Percentiles rank a stretch among this genome's conserved stretches.
phyloP scores from a whole-genome alignment of 179 eudicot species.

The Camellia oleifera region DNA sequence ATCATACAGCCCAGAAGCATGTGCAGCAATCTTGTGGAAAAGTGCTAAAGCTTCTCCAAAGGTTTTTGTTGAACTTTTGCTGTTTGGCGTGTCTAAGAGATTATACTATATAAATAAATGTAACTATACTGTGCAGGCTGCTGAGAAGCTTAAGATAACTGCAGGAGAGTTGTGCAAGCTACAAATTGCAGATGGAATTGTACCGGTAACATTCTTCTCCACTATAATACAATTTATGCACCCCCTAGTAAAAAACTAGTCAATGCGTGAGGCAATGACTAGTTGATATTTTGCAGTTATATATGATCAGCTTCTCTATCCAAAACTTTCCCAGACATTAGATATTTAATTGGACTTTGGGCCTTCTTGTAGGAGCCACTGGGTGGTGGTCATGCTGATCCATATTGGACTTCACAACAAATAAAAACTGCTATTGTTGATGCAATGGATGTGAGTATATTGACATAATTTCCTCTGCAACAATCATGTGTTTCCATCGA shows the following conservation, averaged over 20 bases:
- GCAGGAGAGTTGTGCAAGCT: constrained; percentile 67
- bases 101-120: not conserved
- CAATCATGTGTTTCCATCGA: constrained; percentile 3
- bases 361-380: constrained; percentile 76
- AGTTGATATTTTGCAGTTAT: not conserved
- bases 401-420: constrained; percentile 94
- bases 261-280: not conserved
- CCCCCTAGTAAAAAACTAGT: not conserved
- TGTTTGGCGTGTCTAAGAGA: not conserved
- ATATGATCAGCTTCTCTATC: not conserved
- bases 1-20: constrained; percentile 89
- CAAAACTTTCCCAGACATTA: not conserved
- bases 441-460: constrained; percentile 78
- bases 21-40: constrained; percentile 97
- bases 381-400: constrained; percentile 95
- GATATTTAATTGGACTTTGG: not conserved
- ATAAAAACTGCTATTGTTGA: constrained; percentile 68
- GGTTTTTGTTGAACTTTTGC: constrained; percentile 42
- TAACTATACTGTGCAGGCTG: constrained; percentile 58
- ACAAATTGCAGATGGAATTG: constrained; percentile 72
- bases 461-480: not conserved
- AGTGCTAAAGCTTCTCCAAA: constrained; percentile 81
- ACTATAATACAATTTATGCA: not conserved
- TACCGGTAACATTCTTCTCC: constrained; percentile 53
- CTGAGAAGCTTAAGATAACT: constrained; percentile 80